phyloP scores from a whole-genome alignment of 495 filamentous ascomycete species.

The Penicillium herquei region DNA sequence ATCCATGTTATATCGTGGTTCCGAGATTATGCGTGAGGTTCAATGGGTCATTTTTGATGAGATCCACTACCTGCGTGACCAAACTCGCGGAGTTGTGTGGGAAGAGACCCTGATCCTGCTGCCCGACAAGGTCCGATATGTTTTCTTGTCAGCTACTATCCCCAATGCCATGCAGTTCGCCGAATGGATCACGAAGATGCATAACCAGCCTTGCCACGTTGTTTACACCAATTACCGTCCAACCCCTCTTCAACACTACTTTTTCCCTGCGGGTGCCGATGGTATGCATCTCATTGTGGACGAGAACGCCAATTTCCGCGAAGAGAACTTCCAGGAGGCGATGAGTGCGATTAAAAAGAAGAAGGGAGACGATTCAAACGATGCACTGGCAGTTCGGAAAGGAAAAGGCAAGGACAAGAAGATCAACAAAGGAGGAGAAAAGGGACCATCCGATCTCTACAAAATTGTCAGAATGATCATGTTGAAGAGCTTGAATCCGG shows the following conservation, averaged over 20 bases:
- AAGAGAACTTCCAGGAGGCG: conserved; percentile 94
- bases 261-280: conserved; percentile 90
- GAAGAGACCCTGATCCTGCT: conserved; percentile 97
- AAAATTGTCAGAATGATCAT: conserved; percentile 99
- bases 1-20: conserved; percentile 97
- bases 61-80: conserved; percentile 94
- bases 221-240: conserved; percentile 98
- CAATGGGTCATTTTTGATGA: conserved; percentile 98
- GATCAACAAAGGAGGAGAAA: conserved; percentile 78
- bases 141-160: conserved; percentile 98
- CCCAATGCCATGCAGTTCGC: conserved; percentile 99
- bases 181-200: conserved; percentile 97
- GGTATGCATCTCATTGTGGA: conserved; percentile 95
- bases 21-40: conserved; percentile 98
- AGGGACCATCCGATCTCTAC: conserved; percentile 78
- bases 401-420: conserved; percentile 90
- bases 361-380: conserved; percentile 78
- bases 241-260: conserved; percentile 94
- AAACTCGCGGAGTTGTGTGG: conserved; percentile 86
- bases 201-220: conserved; percentile 94
- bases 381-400: conserved; percentile 73
- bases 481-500: conserved; percentile 90
- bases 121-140: conserved; percentile 96
- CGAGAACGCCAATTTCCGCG: conserved; percentile 91
- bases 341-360: conserved; percentile 88